A percentile compares a stretch with the other conserved stretches of the same genome.
These are phyloP conservation scores for Quercus lobata DNA, from an alignment of 331 rosid species.

Conservation along the genomic window DNA sequence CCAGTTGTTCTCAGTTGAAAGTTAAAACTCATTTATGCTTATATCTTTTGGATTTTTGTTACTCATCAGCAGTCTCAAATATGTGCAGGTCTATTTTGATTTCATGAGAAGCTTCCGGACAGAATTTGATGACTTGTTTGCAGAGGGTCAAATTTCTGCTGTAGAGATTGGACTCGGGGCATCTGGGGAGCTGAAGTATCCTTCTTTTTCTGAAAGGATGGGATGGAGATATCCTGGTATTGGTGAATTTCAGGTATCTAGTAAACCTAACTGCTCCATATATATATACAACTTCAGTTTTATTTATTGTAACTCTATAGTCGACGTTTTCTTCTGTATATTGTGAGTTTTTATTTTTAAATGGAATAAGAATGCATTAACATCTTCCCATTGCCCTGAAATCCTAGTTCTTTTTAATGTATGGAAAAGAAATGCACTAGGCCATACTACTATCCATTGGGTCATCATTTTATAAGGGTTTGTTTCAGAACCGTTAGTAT, in stretches of 20 bases:
- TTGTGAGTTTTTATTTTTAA: background rate
- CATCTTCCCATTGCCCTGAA: background rate
- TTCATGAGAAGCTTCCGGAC: slow-evolving; percentile 96
- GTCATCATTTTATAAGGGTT: background rate
- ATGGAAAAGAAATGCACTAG: background rate
- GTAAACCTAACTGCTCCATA: slow-evolving; percentile 7
- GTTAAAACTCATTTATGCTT: background rate
- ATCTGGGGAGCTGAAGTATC: slow-evolving; percentile 94
- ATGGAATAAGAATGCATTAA: background rate
- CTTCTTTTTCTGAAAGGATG: slow-evolving; percentile 85
- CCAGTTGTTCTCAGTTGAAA: slow-evolving; percentile 10
- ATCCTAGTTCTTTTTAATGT: background rate
- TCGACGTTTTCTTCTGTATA: background rate
- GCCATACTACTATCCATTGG: background rate
- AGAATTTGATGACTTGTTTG: slow-evolving; percentile 88
- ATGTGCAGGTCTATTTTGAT: slow-evolving; percentile 85
- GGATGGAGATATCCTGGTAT: slow-evolving; percentile 99
- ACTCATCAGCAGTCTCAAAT: slow-evolving; percentile 21
- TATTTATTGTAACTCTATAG: background rate
- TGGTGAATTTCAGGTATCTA: slow-evolving; percentile 99
- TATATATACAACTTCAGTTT: background rate
- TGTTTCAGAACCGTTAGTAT: background rate
- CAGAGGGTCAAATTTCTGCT: slow-evolving; percentile 71
- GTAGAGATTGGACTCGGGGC: slow-evolving; percentile 92
- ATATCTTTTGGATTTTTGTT: slow-evolving; percentile 18